These are phyloP conservation scores for Cryphonectria nitschkei DNA, from an alignment of 2,329 filamentous ascomycete genomes.

Conservation along the genomic window DNA sequence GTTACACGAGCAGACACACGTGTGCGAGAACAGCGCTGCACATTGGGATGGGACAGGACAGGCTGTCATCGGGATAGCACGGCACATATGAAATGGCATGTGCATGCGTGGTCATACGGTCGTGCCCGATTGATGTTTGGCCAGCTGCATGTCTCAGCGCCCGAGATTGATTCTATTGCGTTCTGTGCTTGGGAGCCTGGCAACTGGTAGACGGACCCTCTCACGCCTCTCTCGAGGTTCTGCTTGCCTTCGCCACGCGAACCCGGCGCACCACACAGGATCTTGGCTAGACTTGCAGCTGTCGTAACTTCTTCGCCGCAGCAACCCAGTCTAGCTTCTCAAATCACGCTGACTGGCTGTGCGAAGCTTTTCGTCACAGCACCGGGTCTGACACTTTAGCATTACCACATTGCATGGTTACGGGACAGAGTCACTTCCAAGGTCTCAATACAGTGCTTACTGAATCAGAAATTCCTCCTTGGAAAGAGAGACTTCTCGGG, in stretches of 20 bases:
- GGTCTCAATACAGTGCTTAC: neutral
- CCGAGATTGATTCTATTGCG: neutral
- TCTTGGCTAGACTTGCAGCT: neutral
- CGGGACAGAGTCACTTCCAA: neutral
- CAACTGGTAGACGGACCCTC: neutral
- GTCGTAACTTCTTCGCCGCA: conserved; percentile 10
- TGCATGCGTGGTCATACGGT: neutral
- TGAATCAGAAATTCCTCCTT: neutral
- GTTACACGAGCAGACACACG: neutral
- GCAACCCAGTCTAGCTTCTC: neutral
- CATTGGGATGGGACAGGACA: neutral
- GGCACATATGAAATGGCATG: neutral
- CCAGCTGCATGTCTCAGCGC: conserved; percentile 13
- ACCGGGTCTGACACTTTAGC: neutral
- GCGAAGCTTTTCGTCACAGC: neutral
- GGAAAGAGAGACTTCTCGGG: neutral
- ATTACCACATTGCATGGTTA: neutral
- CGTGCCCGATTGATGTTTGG: conserved; percentile 6
- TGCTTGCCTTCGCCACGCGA: neutral
- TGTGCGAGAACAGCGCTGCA: conserved; percentile 6
- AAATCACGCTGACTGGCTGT: conserved; percentile 5
- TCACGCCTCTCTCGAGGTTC: neutral
- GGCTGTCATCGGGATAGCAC: neutral
- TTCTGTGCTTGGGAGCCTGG: conserved; percentile 1
- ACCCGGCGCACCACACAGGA: neutral